Evolutionary conservation across 306 rosid genomes (phyloP), one percentile per base, ranked within the genome.

Genomic region (Cicer chorassanicum): DNA sequence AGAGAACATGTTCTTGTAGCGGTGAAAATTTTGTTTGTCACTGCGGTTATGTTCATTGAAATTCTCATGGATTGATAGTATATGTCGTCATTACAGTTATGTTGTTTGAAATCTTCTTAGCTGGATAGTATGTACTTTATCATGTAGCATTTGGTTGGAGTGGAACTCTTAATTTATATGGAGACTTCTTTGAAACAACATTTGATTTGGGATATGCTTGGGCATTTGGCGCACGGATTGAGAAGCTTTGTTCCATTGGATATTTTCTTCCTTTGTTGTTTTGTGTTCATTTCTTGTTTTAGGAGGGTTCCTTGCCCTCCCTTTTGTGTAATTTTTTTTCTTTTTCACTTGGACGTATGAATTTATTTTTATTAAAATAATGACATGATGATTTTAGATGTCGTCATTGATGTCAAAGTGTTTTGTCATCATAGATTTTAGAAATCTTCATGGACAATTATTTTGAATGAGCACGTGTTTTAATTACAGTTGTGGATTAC

Each of bases 71-170:
- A 29, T 1, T 21, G 29, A 21, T 21, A 21, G 29, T 21, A 21
- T 21, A 1, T 1, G 29, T 21, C 2, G 19, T 7, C 56, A 5
- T n/a, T 14, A 5, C 56, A 13, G 7, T 13, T 50, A 38, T 53
- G 49, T 40, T 14, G 1, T 24, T 39, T 14, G 15, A 6, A 51
- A 38, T 11, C 2, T 8, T 36, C 6, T 2, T 51, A 7, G 46
- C 15, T 51, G 49, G 38, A 51, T 13, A 9, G 19, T 53, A 51
- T 15, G 8, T 50, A 46, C 18, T 69, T 51, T 5, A 51, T 70
- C 39, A 70, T 5, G 40, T 53, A 14, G 60, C 62, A 69, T 49
- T 68, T 49, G 43, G 60, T 48, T 48, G 60, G 29, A 68, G 12
- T 10, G 45, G 9, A 29, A 68, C 45, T 14, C 44, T 68, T 13